Evolutionary conservation across 306 rosid species (phyloP).

Genomic region (barrel medic (Medicago truncatula)): MtrunA17r5.0-ANR NC_053049.1:38102501-38103000

Average conservation of each 20-base stretch:
- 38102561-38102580: no score
- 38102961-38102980: background rate
- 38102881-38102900: background rate
- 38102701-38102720: background rate
- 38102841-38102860: background rate
- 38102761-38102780: background rate
- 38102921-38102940: background rate
- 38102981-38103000: no score
- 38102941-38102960: background rate
- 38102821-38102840: slow-evolving; percentile 1
- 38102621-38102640: background rate
- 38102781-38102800: background rate
- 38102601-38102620: background rate
- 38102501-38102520: background rate
- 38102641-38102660: background rate
- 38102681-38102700: background rate
- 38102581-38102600: background rate
- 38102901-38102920: background rate
- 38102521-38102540: background rate
- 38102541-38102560: background rate
- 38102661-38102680: background rate
- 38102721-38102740: background rate
- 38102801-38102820: background rate
- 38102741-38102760: slow-evolving; percentile 1
- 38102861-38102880: background rate